Evolutionary conservation across 75 land plant species (phyloP).

Genomic region (Chamaecyparis obtusa): DNA sequence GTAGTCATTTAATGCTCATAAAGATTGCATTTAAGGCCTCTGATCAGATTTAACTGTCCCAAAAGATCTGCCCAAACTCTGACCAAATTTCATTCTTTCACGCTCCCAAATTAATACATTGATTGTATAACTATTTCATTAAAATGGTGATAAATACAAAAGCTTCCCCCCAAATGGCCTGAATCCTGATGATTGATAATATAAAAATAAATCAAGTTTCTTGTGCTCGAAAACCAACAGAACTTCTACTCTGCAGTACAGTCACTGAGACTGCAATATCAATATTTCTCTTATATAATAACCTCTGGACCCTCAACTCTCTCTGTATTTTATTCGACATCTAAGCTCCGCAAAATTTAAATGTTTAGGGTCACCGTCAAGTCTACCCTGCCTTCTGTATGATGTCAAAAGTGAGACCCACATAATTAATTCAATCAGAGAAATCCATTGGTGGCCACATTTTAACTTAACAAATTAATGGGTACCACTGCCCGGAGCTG

Average conservation of each 20-base stretch:
- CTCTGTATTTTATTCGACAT: neutral
- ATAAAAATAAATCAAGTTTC: too few species aligned
- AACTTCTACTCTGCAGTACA: neutral
- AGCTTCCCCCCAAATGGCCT: too few species aligned
- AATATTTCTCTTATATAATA: too few species aligned
- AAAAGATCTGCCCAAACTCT: too few species aligned
- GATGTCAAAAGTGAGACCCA: neutral
- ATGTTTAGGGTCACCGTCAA: neutral
- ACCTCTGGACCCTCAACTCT: neutral
- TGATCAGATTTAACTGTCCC: neutral
- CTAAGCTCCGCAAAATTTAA: neutral
- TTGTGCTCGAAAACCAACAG: too few species aligned
- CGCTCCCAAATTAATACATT: too few species aligned
- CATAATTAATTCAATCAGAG: neutral
- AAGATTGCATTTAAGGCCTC: neutral
- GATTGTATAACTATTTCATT: too few species aligned
- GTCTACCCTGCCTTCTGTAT: neutral
- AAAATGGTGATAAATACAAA: too few species aligned
- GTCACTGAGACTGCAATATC: neutral
- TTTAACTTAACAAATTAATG: neutral
- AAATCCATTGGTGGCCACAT: neutral
- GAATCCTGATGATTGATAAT: too few species aligned
- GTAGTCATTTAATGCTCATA: neutral
- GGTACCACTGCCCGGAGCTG: too few species aligned
- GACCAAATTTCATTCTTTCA: too few species aligned